phyloP scores from a whole-genome alignment of 1,284 basidiomycete species.

The Leccinum fallax region DNA sequence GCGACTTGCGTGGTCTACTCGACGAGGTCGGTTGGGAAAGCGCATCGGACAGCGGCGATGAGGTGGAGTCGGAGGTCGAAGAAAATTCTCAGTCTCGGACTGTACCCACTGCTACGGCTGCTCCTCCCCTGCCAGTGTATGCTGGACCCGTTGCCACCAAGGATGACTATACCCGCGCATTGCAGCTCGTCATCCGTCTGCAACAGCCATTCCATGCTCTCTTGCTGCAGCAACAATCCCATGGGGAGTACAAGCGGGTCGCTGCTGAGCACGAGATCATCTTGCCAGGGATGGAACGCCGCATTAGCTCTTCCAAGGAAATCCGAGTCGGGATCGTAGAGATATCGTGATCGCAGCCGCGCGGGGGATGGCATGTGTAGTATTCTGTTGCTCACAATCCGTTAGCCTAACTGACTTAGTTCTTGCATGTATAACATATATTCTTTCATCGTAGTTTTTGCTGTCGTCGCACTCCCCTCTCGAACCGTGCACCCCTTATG shows the following conservation, averaged over 20 bases:
- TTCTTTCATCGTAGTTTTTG: background rate
- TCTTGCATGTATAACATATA: background rate
- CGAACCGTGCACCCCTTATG: background rate
- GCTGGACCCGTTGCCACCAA: background rate
- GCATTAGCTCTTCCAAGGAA: background rate
- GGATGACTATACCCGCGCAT: background rate
- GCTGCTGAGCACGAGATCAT: background rate
- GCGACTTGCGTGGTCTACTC: too few species aligned
- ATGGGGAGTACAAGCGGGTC: background rate
- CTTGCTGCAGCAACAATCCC: background rate
- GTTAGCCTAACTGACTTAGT: background rate
- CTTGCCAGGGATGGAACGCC: background rate
- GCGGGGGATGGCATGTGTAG: background rate
- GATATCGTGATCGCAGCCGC: background rate
- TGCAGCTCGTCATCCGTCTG: background rate
- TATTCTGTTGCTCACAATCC: background rate
- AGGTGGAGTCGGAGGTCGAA: too few species aligned
- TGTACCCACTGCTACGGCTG: too few species aligned
- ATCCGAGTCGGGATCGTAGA: background rate
- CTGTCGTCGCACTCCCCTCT: background rate
- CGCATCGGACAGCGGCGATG: too few species aligned
- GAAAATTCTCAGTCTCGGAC: too few species aligned
- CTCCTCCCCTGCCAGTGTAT: too few species aligned
- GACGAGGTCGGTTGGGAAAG: too few species aligned
- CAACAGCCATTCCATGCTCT: background rate